phyloP scores from a whole-genome alignment of 2,329 filamentous ascomycete species.

The Waltergamsia citrina region DNA sequence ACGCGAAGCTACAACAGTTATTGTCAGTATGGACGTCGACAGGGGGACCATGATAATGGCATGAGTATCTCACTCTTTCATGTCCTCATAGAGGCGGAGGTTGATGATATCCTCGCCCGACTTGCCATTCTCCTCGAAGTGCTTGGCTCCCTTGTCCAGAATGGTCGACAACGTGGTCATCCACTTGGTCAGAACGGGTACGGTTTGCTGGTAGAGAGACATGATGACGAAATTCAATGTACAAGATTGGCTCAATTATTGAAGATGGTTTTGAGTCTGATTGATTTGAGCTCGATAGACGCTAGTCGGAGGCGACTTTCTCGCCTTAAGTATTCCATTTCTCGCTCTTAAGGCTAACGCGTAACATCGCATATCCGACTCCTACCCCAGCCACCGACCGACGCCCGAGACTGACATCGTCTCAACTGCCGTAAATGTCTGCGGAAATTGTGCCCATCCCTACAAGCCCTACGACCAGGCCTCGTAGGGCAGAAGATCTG shows the following conservation, averaged over 20 bases:
- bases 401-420: too few species aligned
- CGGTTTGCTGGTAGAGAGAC: constrained; percentile 8
- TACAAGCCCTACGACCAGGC: too few species aligned
- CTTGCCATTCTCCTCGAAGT: constrained; percentile 9
- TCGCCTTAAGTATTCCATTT: too few species aligned
- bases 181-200: constrained; percentile 17
- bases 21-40: neutral
- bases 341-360: too few species aligned
- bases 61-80: constrained; percentile 8
- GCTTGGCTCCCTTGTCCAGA: constrained; percentile 11
- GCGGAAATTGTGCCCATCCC: too few species aligned
- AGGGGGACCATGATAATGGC: neutral
- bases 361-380: too few species aligned
- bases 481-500: too few species aligned
- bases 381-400: too few species aligned
- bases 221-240: neutral
- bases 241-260: neutral
- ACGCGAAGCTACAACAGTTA: constrained; percentile 6
- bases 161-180: constrained; percentile 13
- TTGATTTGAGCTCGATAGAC: too few species aligned
- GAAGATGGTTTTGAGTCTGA: neutral
- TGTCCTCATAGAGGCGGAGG: constrained; percentile 10
- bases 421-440: too few species aligned
- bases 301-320: too few species aligned
- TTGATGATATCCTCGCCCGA: constrained; percentile 9